Percentiles rank a stretch among this genome's conserved stretches.
Evolutionary conservation across 2,329 filamentous ascomycete species (phyloP).

Genomic region (Daldinia sp.): DNA sequence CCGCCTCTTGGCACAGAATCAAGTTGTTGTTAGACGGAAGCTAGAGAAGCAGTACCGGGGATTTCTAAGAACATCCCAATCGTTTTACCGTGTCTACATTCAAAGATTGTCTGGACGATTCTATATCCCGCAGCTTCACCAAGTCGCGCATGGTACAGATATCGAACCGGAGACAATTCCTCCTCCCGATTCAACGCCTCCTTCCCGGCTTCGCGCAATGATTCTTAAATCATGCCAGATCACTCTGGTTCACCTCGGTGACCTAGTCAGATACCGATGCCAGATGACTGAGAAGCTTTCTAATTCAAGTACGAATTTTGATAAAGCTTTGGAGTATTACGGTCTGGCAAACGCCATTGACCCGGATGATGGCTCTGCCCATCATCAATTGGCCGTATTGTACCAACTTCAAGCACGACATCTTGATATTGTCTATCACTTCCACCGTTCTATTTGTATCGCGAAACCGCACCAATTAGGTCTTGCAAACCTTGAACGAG

Average conservation of each 20-base stretch:
- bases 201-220: slow-evolving; percentile 62
- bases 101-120: slow-evolving; percentile 77
- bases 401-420: slow-evolving; percentile 82
- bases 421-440: slow-evolving; percentile 87
- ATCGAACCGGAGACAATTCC: slow-evolving; percentile 58
- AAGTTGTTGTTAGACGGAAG: slow-evolving; percentile 76
- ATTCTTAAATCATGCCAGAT: slow-evolving; percentile 82
- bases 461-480: slow-evolving; percentile 81
- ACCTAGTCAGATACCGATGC: slow-evolving; percentile 86
- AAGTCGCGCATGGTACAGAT: slow-evolving; percentile 59
- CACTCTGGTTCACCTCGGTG: slow-evolving; percentile 87
- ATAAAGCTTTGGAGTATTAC: slow-evolving; percentile 86
- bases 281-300: slow-evolving; percentile 74
- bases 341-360: slow-evolving; percentile 81
- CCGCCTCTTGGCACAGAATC: slow-evolving; percentile 63
- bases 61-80: slow-evolving; percentile 88
- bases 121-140: slow-evolving; percentile 63
- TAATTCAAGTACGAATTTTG: slow-evolving; percentile 78
- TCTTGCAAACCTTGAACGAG: slow-evolving; percentile 79
- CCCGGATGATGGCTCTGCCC: slow-evolving; percentile 82
- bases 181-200: slow-evolving; percentile 59
- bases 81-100: slow-evolving; percentile 89
- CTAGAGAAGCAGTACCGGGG: slow-evolving; percentile 83
- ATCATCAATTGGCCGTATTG: slow-evolving; percentile 92
- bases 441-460: slow-evolving; percentile 85